Evolutionary conservation across 768 basidiomycete species (phyloP), one percentile per base, ranked within the genome.

Genomic region (Tephrocybe sp.): DNA sequence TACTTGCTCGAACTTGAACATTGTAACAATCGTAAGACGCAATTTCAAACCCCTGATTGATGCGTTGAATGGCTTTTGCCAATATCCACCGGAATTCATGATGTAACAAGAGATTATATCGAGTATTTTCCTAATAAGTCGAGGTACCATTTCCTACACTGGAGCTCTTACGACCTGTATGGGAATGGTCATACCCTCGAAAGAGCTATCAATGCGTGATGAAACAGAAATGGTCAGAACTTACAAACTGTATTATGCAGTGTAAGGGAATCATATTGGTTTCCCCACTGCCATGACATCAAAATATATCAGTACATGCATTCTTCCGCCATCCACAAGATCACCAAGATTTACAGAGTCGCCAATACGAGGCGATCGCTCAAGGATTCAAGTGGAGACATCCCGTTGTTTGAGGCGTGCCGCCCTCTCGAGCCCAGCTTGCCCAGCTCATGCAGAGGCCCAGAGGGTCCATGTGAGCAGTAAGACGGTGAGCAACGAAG

Each of bases 351-450:
- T 49, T 16, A 56, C 55, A 59, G 73, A 76, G 55, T 83, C 80
- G 2, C 82, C 83, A 9, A 83, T 64, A 4, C 76, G 67, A 13
- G 67, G 47, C 48, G 79, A 75, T 58, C 69, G 72, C 55, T 87
- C 86, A 12, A 87, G 67, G 14, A 85, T 83, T 9, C 91, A 66
- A 1, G 75, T 68, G 1, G 70, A 58, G 11, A 90, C 65, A 16
- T 77, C 81, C 20, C 87, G 67, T 36, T 71, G 72, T 58, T 83
- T 83, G 48, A 91, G 68, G n/a, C 85, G 72, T 1, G 85, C 84
- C 0, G 87, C 85, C 1, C 81, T 61, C 35, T 75, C 79, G 23
- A 88, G 62, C 1, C 83, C 85, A 48, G 73, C 75, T 41, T 84
- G 83, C 3, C 80, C 82, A 1, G 51, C 69, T 19, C 55, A 51